Percentiles rank a stretch among this genome's conserved stretches.
Conservation (phyloP, 1,139 yeast species). For the Lodderomyces oxycetoniae region DNA sequence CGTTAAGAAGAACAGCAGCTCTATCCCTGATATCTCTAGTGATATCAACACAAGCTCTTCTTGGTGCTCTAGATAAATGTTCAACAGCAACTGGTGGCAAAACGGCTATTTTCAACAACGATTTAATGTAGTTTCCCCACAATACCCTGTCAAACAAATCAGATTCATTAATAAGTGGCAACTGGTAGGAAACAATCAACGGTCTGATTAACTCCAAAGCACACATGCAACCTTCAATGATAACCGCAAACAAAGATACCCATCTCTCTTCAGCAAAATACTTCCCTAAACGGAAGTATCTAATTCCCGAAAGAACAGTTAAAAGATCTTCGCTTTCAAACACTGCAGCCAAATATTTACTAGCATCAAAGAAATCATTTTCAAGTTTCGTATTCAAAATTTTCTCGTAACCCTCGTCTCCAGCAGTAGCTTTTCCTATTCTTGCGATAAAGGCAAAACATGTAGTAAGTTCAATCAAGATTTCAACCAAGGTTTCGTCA, state of each 20-base stretch:
- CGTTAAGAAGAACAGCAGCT: constrained; percentile 51
- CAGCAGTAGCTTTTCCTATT: constrained; percentile 45
- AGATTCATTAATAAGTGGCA: constrained; percentile 50
- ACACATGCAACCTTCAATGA: constrained; percentile 56
- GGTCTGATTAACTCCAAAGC: constrained; percentile 57
- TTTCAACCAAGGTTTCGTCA: constrained; percentile 68
- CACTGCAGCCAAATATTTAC: constrained; percentile 29
- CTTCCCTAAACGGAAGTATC: constrained; percentile 52
- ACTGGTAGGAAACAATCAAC: constrained; percentile 47
- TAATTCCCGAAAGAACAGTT: constrained; percentile 50
- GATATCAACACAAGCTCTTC: constrained; percentile 63
- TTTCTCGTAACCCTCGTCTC: constrained; percentile 37
- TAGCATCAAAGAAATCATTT: constrained; percentile 32
- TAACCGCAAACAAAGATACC: constrained; percentile 61
- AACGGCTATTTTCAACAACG: constrained; percentile 50
- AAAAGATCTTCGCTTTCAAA: constrained; percentile 42
- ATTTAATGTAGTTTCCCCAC: constrained; percentile 64
- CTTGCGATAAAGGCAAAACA: constrained; percentile 55
- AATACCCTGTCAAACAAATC: constrained; percentile 49
- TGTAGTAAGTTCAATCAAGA: constrained; percentile 63
- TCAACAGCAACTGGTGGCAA: constrained; percentile 58
- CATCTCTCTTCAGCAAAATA: constrained; percentile 66
- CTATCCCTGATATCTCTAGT: constrained; percentile 62
- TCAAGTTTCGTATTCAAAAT: constrained; percentile 25
- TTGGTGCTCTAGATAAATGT: constrained; percentile 66